Base-by-base conservation (phyloP, 257 asterid species). In the Primulina tabacum region DNA sequence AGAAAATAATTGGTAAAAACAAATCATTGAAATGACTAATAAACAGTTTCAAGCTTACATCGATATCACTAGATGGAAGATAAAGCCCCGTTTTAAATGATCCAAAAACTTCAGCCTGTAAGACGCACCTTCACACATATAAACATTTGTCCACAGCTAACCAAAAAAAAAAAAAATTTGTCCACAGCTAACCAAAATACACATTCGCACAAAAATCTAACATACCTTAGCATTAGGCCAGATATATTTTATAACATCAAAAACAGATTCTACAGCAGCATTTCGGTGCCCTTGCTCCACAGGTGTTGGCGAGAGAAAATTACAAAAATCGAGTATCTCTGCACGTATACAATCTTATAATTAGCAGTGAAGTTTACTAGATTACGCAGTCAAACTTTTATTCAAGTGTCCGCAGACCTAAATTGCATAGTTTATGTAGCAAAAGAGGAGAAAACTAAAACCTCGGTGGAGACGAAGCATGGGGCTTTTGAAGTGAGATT, bases 381-480 rank as follows among this genome's bases (percentile, higher is more conserved):
- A 61, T 59, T 11, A 58, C 1, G 18, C 30, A 67, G 21, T 38
- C 35, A 38, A 16, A 35, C 26, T 26, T n/a, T 12, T 56, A 24
- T 62, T 26, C 71, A 64, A 38, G 65, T 74, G 35, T 18, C 37
- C 24, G 52, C 37, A 28, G 18, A 40, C 61, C 67, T n/a, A 20
- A 30, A 59, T 38, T 10, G 7, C 5, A 43, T 55, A 68, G n/a
- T 29, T 21, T 16, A 40, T n/a, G 35, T 16, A 56, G 21, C 38
- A 28, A 29, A 57, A 18, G 68, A 64, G 17, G 52, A 74, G 68
- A n/a, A 34, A 62, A 18, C 28, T 20, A 0, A 34, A 61, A 94
- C 99, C 99, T 83, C 87, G 88, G 70, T 94, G 99, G 67, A 94
- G 97, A 75, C 90, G 88, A 47, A 94, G 90, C 97, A 91, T 87